Evolutionary conservation across 1,139 yeast genomes (phyloP).

Genomic region (Blastobotrys ciferrii): DNA sequence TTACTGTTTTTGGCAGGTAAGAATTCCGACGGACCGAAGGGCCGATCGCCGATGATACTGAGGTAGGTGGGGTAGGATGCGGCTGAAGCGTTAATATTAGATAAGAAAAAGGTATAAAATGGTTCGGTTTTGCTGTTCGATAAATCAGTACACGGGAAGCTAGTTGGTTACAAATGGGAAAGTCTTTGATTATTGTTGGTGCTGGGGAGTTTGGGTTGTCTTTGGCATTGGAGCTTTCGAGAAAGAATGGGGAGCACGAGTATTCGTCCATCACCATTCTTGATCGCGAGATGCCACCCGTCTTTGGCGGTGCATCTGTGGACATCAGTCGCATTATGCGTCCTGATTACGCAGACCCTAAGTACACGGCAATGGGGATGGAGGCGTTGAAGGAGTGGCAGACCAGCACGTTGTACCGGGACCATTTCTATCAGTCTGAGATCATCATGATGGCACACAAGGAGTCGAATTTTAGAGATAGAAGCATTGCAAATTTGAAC

Average conservation of each 20-base stretch:
- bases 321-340: constrained; percentile 1
- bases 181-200: background rate
- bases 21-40: background rate
- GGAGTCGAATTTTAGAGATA: background rate
- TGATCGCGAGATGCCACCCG: constrained; percentile 3
- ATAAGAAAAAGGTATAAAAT: background rate
- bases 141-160: background rate
- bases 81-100: background rate
- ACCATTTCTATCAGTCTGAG: constrained; percentile 3
- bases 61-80: background rate
- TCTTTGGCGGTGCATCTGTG: background rate
- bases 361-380: constrained; percentile 1
- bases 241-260: background rate
- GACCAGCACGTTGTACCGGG: background rate
- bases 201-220: constrained; percentile 2
- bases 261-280: background rate
- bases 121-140: too few relatives aligned
- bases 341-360: constrained; percentile 2
- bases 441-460: background rate
- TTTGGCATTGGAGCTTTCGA: background rate
- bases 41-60: background rate
- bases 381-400: constrained; percentile 6
- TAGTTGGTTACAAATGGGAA: background rate
- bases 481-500: background rate
- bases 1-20: background rate